Conservation (phyloP, 345 rosid species). For the Sonneratia alba region DNA sequence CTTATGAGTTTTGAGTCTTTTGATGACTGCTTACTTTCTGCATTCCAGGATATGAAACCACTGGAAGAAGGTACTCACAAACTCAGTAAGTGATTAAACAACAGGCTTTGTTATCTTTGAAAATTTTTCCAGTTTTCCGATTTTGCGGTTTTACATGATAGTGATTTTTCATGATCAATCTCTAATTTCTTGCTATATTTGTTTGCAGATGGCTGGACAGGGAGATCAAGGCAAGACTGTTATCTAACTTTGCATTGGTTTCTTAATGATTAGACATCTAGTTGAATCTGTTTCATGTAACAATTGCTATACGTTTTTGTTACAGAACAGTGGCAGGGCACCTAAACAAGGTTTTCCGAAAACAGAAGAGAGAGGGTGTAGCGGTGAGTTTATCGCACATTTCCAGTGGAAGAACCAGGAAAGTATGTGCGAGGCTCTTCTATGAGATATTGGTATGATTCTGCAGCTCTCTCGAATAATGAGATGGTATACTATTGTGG, state of each 20-base stretch:
- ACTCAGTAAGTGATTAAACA: constrained; percentile 24
- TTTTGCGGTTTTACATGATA: neutral
- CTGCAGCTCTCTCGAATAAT: neutral
- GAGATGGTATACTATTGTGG: neutral
- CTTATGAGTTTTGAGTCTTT: neutral
- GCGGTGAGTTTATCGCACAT: constrained; percentile 37
- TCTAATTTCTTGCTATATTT: neutral
- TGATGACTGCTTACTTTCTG: neutral
- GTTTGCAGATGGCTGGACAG: constrained; percentile 56
- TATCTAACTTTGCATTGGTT: neutral
- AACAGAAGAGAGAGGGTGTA: constrained; percentile 36
- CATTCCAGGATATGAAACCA: constrained; percentile 22
- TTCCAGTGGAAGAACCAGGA: constrained; percentile 43
- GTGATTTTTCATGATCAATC: neutral
- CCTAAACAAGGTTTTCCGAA: constrained; percentile 34
- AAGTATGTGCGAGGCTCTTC: constrained; percentile 61
- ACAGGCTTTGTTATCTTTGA: neutral
- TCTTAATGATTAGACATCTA: neutral
- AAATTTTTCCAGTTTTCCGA: neutral
- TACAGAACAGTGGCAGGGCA: constrained; percentile 44
- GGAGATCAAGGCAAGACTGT: constrained; percentile 38
- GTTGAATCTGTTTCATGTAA: neutral
- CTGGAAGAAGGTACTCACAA: constrained; percentile 20
- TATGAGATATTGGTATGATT: constrained; percentile 72
- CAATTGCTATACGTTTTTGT: constrained; percentile 4